Evolutionary conservation across 2,329 filamentous ascomycete species (phyloP).

Genomic region (Cladobotryum mycophilum): DNA sequence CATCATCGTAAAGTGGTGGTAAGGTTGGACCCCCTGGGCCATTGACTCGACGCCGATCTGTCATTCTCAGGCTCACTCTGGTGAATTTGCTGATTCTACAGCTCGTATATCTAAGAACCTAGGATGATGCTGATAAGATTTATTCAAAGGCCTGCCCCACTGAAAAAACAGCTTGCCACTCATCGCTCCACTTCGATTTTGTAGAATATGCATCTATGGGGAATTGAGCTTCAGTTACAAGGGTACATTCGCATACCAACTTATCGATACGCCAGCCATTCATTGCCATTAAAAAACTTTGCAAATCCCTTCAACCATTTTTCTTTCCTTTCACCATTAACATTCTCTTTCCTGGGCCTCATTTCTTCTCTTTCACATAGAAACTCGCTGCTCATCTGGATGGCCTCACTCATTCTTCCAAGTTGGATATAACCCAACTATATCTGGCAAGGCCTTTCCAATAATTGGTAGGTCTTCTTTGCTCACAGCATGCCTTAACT

Average conservation of each 20-base stretch:
- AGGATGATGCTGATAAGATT: too few relatives aligned
- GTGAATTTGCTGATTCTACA: neutral
- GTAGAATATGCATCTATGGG: neutral
- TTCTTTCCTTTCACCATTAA: too few relatives aligned
- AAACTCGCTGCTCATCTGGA: neutral
- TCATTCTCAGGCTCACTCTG: slow-evolving; percentile 41
- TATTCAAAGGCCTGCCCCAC: too few relatives aligned
- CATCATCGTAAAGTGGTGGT: slow-evolving; percentile 63
- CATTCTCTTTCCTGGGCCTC: too few relatives aligned
- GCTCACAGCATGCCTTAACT: neutral
- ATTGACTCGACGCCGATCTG: slow-evolving; percentile 85
- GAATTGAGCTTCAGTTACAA: neutral
- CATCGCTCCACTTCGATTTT: neutral
- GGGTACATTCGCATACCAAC: neutral
- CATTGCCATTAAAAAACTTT: too few relatives aligned
- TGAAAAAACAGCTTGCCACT: too few relatives aligned
- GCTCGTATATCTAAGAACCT: neutral
- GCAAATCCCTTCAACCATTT: too few relatives aligned
- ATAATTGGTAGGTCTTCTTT: neutral
- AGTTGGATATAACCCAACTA: neutral
- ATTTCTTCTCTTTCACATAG: too few relatives aligned
- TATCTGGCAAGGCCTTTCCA: neutral
- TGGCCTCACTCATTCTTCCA: neutral
- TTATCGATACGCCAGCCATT: slow-evolving; percentile 6
- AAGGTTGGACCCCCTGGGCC: slow-evolving; percentile 72